Evolutionary conservation across 2,329 filamentous ascomycete genomes (phyloP).

Genomic region (Phialophora macrospora): DNA sequence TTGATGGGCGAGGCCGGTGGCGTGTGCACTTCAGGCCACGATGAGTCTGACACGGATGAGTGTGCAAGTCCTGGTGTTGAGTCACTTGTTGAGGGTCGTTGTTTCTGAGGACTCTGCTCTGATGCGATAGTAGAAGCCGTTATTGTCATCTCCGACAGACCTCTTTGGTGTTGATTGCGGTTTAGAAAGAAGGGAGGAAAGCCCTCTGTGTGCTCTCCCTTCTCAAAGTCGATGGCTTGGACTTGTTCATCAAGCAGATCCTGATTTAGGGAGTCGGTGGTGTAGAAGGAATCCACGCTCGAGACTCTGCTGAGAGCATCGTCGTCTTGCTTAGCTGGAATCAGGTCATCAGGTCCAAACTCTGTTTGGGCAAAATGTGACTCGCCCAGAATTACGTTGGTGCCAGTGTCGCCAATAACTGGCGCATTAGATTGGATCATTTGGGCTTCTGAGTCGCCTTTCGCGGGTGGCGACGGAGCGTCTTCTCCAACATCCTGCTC

Average conservation of each 20-base stretch:
- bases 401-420: background rate
- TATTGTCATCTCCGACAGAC: constrained; percentile 42
- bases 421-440: background rate
- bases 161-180: constrained; percentile 39
- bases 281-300: constrained; percentile 52
- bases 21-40: constrained; percentile 47
- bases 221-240: constrained; percentile 25
- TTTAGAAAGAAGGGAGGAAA: constrained; percentile 26
- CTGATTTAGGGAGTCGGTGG: constrained; percentile 35
- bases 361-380: background rate
- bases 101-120: constrained; percentile 15
- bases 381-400: background rate
- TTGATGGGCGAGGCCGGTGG: constrained; percentile 40
- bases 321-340: background rate
- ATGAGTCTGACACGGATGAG: constrained; percentile 50
- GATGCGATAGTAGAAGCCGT: constrained; percentile 36
- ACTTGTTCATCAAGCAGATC: constrained; percentile 15
- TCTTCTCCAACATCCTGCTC: background rate
- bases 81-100: constrained; percentile 25
- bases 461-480: background rate
- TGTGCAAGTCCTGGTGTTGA: constrained; percentile 52
- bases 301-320: constrained; percentile 43
- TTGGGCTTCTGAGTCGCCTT: background rate
- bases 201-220: constrained; percentile 16
- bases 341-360: background rate